Conservation (phyloP, 1,284 basidiomycete genomes). For the Fereydounia khargensis region DNA sequence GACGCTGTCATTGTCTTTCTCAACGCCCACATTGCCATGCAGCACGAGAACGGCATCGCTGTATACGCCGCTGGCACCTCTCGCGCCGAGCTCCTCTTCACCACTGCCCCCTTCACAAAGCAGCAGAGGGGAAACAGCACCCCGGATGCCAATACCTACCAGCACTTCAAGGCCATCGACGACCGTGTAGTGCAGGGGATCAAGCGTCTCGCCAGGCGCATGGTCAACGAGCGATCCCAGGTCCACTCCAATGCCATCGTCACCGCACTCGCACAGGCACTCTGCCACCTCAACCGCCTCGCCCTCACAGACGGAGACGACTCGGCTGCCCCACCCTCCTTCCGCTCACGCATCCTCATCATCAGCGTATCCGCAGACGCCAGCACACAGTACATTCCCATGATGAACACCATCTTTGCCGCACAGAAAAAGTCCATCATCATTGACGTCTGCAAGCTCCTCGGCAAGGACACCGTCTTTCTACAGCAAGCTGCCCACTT, state of each 20-base stretch:
- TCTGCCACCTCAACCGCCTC: constrained; percentile 31
- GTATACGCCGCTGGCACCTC: constrained; percentile 70
- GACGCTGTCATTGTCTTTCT: constrained; percentile 74
- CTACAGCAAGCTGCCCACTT: constrained; percentile 95
- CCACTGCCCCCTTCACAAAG: constrained; percentile 30
- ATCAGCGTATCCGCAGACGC: constrained; percentile 87
- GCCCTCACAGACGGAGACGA: constrained; percentile 4
- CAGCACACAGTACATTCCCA: constrained; percentile 84
- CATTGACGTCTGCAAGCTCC: constrained; percentile 92
- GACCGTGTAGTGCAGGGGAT: constrained; percentile 41
- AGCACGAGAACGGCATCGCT: constrained; percentile 86
- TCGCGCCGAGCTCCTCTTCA: constrained; percentile 23
- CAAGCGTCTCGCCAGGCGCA: constrained; percentile 1
- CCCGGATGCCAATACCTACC: constrained; percentile 50
- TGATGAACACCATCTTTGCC: constrained; percentile 99
- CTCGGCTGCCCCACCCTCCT: constrained; percentile 8
- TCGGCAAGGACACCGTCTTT: constrained; percentile 86
- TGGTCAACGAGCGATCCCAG: constrained; percentile 11
- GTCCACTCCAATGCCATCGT: constrained; percentile 20
- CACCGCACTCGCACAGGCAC: constrained; percentile 32
- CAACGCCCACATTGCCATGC: constrained; percentile 85
- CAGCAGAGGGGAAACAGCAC: constrained; percentile 1
- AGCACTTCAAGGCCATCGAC: constrained; percentile 46
- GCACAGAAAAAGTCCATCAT: constrained; percentile 95
- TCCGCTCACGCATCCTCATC: constrained; percentile 70